phyloP scores from a whole-genome alignment of 305 asterid genomes.

The Galium porrigens region DNA sequence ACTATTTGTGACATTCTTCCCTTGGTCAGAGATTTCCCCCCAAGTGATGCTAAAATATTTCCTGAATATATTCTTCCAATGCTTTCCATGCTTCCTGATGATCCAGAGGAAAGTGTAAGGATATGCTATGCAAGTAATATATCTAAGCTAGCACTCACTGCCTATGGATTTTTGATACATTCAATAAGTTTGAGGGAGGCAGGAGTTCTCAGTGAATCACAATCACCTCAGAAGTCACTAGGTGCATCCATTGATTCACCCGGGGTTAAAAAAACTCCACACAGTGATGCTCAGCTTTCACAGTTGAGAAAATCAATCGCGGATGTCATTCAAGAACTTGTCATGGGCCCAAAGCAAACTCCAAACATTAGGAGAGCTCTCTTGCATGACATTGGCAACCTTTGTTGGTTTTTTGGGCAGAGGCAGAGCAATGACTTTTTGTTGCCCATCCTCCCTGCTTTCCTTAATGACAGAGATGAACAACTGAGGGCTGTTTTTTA shows the following conservation, averaged over 20 bases:
- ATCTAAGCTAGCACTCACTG: constrained; percentile 84
- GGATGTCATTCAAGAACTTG: constrained; percentile 96
- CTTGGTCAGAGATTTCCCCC: constrained; percentile 88
- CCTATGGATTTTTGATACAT: constrained; percentile 90
- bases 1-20: constrained; percentile 94
- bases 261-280: constrained; percentile 36
- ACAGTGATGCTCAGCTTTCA: constrained; percentile 71
- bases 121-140: constrained; percentile 89
- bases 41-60: constrained; percentile 98
- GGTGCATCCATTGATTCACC: constrained; percentile 31
- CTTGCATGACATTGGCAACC: constrained; percentile 85
- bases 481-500: constrained; percentile 95
- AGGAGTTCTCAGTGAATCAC: constrained; percentile 81
- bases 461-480: constrained; percentile 90
- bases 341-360: constrained; percentile 98
- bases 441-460: constrained; percentile 96
- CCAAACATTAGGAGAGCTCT: constrained; percentile 99
- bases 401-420: constrained; percentile 98
- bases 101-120: constrained; percentile 99
- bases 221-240: constrained; percentile 43
- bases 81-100: constrained; percentile 99
- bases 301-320: constrained; percentile 83
- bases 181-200: constrained; percentile 95
- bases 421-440: constrained; percentile 93
- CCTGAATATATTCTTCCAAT: constrained; percentile 97